phyloP scores from a whole-genome alignment of 2,329 filamentous ascomycete species.

The Thielaviopsis ethacetica region DNA sequence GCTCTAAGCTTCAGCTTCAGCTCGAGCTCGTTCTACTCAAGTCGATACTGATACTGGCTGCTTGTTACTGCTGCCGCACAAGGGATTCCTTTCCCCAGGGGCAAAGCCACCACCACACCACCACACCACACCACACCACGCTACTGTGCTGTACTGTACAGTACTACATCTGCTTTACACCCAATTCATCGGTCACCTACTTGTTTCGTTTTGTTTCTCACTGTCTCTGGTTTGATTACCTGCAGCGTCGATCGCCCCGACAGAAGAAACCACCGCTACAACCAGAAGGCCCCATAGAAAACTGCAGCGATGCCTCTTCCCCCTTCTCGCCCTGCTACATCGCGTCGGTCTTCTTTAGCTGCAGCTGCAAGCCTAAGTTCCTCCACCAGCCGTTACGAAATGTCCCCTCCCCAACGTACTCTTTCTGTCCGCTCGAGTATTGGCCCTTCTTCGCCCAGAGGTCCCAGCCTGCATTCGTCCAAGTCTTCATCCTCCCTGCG shows the following conservation, averaged over 20 bases:
- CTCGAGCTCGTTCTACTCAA: too few species aligned
- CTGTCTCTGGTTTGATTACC: neutral
- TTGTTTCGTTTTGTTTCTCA: neutral
- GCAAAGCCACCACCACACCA: neutral
- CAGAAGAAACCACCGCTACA: neutral
- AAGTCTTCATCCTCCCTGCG: conserved; percentile 16
- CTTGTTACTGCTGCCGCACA: neutral
- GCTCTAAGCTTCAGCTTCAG: neutral
- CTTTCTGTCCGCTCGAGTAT: neutral
- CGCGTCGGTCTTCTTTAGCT: conserved; percentile 8
- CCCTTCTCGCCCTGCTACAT: conserved; percentile 6
- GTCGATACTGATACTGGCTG: too few species aligned
- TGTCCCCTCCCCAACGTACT: conserved; percentile 16
- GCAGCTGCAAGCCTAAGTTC: conserved; percentile 15
- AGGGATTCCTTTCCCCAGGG: neutral
- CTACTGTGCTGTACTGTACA: neutral
- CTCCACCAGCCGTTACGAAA: conserved; percentile 14
- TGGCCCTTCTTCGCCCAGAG: conserved; percentile 4
- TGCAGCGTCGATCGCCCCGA: neutral
- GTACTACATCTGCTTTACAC: neutral
- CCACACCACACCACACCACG: neutral
- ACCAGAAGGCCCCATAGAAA: neutral
- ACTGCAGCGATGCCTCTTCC: neutral
- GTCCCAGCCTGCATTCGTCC: conserved; percentile 4
- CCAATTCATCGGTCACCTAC: neutral